A percentile compares a stretch with the other conserved stretches of the same genome.
phyloP scores from a whole-genome alignment of 2,329 filamentous ascomycete species.

The Sporothrix brasiliensis region DNA sequence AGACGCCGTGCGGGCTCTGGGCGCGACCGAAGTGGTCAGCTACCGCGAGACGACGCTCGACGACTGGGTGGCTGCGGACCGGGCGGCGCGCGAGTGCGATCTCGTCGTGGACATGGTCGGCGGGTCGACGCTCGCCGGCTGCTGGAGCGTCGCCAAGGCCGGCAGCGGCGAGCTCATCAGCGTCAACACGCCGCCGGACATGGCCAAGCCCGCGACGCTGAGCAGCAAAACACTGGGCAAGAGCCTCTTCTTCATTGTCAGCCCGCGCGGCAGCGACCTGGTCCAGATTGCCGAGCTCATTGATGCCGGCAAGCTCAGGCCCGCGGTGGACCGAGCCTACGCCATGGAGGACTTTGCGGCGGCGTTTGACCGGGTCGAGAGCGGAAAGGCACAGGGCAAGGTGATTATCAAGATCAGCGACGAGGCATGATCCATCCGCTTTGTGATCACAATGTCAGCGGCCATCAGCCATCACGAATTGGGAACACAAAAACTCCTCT shows the following conservation, averaged over 20 bases:
- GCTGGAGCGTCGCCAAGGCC: neutral
- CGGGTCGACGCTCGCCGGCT: neutral
- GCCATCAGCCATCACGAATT: neutral
- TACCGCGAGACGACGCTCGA: neutral
- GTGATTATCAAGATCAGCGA: neutral
- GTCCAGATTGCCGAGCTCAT: neutral
- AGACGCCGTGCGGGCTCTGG: neutral
- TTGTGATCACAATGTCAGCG: too few relatives aligned
- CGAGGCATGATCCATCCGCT: neutral
- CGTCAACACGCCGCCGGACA: neutral
- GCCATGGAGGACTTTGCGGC: neutral
- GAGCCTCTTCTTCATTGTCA: neutral
- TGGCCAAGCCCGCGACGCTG: neutral
- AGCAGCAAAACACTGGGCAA: neutral
- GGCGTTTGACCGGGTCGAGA: neutral
- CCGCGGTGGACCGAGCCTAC: neutral
- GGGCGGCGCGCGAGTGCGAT: neutral
- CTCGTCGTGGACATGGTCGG: neutral
- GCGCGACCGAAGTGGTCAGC: neutral
- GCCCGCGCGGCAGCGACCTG: neutral
- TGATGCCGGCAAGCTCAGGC: neutral
- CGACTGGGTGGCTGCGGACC: neutral
- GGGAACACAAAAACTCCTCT: neutral
- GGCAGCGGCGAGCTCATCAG: neutral
- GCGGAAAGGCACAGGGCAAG: neutral